These are phyloP conservation scores for Trichoderma koningiopsis DNA, from an alignment of 2,329 filamentous ascomycete species.

Conservation along the genomic window DNA sequence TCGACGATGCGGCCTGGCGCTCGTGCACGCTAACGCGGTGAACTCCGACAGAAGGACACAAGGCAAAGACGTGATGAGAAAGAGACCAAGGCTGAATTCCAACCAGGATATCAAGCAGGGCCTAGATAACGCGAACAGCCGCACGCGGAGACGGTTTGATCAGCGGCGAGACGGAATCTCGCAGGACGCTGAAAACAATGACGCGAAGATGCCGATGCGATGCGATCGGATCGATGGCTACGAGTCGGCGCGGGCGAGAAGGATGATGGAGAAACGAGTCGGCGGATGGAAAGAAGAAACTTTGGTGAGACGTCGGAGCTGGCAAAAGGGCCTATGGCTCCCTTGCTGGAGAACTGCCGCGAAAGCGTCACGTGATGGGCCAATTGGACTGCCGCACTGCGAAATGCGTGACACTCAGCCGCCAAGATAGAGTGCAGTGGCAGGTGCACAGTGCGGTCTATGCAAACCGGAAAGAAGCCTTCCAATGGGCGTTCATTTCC, in stretches of 20 bases:
- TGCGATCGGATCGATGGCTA: constrained; percentile 21
- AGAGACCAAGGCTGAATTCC: background rate
- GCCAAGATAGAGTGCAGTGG: constrained; percentile 7
- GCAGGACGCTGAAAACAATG: background rate
- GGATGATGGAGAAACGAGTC: constrained; percentile 2
- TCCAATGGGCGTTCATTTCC: background rate
- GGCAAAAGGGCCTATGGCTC: constrained; percentile 17
- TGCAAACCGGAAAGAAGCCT: background rate
- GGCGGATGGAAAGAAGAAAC: constrained; percentile 16
- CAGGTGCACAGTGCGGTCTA: constrained; percentile 7
- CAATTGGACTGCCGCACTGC: background rate
- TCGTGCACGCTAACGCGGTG: background rate
- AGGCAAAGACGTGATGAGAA: background rate
- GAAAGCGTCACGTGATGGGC: constrained; percentile 9
- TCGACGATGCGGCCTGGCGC: constrained; percentile 5
- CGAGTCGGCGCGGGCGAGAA: constrained; percentile 17
- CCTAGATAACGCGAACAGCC: background rate
- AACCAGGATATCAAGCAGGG: background rate
- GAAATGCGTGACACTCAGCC: constrained; percentile 15
- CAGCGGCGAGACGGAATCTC: constrained; percentile 12
- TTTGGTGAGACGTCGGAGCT: constrained; percentile 18
- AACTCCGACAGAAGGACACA: background rate
- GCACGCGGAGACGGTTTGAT: constrained; percentile 8
- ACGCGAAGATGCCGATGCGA: background rate
- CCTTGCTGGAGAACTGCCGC: constrained; percentile 1